Evolutionary conservation across 305 asterid genomes (phyloP).

Genomic region (Lippia alba): DNA sequence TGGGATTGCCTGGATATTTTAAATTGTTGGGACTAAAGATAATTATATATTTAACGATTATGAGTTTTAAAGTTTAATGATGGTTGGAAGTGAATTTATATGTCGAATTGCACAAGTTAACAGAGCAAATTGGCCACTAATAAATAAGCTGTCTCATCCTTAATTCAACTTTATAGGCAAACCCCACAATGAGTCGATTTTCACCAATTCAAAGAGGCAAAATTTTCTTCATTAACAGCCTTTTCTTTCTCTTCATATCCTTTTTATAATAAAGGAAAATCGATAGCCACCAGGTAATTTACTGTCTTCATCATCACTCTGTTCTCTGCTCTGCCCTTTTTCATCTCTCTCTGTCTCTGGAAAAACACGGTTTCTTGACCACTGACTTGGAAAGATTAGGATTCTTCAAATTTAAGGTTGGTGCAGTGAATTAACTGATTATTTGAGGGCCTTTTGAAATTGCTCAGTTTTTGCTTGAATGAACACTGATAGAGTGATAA

Average conservation of each 20-base stretch:
- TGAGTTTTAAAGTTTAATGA: no score
- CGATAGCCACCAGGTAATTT: constrained; percentile 20
- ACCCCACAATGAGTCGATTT: not conserved
- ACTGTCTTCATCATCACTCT: constrained; percentile 23
- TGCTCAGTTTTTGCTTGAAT: constrained; percentile 27
- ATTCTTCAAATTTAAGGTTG: constrained; percentile 37
- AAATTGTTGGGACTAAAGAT: no score
- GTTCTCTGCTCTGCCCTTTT: constrained; percentile 3
- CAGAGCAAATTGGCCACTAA: not conserved
- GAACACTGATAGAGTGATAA: not conserved
- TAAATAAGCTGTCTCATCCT: not conserved
- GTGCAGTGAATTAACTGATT: constrained; percentile 19
- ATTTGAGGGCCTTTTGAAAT: not conserved
- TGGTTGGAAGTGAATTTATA: no score
- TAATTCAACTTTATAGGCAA: not conserved
- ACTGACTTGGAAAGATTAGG: constrained; percentile 18
- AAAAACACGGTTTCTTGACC: constrained; percentile 10
- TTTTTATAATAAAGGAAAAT: constrained; percentile 22
- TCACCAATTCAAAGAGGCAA: constrained; percentile 34
- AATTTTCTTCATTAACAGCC: not conserved
- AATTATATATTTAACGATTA: no score
- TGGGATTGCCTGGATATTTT: no score
- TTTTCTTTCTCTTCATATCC: not conserved
- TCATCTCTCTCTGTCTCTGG: constrained; percentile 32
- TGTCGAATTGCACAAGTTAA: not conserved